Percentiles rank a stretch among this genome's conserved stretches.
Evolutionary conservation across 2,329 filamentous ascomycete genomes (phyloP).

Genomic region (Corynespora cassiicola): DNA sequence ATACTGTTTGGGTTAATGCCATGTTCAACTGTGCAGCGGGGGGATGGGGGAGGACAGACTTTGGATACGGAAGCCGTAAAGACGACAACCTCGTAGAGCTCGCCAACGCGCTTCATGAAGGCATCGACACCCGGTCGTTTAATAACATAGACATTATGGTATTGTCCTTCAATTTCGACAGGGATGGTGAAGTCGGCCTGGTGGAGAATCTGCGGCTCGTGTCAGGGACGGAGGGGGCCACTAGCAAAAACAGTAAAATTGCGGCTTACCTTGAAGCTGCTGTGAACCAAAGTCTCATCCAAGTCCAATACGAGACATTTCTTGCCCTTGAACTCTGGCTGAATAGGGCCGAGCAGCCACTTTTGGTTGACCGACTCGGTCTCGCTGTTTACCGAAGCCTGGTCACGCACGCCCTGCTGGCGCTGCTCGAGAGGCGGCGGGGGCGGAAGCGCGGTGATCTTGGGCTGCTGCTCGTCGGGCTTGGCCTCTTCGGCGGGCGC

Average conservation of each 20-base stretch:
- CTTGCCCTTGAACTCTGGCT: constrained; percentile 79
- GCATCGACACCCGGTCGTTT: constrained; percentile 98
- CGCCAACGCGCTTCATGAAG: constrained; percentile 98
- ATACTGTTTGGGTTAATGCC: constrained; percentile 65
- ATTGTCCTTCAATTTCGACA: constrained; percentile 98
- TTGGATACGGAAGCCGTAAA: constrained; percentile 99
- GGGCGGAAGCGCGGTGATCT: constrained; percentile 62
- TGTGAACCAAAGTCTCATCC: constrained; percentile 96
- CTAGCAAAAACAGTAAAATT: too few species aligned
- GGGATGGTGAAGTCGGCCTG: constrained; percentile 99
- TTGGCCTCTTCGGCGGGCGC: constrained; percentile 27
- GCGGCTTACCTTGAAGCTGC: constrained; percentile 92
- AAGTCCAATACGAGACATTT: constrained; percentile 96
- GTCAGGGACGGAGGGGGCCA: too few species aligned
- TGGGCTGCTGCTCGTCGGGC: constrained; percentile 33
- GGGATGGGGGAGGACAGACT: constrained; percentile 62
- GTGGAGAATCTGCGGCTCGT: constrained; percentile 79
- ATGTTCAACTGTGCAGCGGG: not conserved
- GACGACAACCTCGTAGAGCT: constrained; percentile 97
- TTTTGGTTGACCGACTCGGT: constrained; percentile 61
- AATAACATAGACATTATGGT: constrained; percentile 99
- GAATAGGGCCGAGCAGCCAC: constrained; percentile 81
- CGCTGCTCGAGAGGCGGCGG: constrained; percentile 60
- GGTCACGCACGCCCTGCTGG: constrained; percentile 46
- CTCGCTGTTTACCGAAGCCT: constrained; percentile 49